These are phyloP conservation scores for Plasmodium fragile DNA, from an alignment of 169 alveolate species.

Conservation along the genomic window DNA sequence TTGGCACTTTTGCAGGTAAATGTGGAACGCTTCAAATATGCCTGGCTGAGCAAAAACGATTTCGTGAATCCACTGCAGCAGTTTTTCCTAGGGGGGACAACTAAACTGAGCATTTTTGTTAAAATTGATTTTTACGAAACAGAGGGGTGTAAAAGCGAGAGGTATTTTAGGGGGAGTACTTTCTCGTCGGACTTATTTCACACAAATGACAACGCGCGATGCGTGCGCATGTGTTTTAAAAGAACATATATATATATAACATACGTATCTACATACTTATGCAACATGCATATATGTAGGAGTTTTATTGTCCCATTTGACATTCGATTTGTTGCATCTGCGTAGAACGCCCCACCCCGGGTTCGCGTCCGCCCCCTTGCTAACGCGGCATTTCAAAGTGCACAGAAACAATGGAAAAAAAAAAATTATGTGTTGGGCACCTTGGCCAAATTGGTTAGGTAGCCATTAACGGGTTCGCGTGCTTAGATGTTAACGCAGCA, in stretches of 20 bases:
- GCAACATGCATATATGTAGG: background rate
- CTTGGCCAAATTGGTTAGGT: background rate
- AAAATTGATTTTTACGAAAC: background rate
- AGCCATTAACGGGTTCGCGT: background rate
- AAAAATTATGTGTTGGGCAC: background rate
- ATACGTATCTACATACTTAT: background rate
- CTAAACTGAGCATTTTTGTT: conserved; percentile 34
- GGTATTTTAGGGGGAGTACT: background rate
- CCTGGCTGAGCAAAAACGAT: conserved; percentile 5
- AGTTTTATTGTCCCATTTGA: background rate
- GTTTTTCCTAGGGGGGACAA: conserved; percentile 5
- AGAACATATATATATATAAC: background rate
- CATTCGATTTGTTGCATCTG: background rate
- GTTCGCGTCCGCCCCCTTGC: background rate
- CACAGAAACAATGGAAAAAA: background rate
- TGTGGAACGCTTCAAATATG: background rate
- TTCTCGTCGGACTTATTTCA: background rate
- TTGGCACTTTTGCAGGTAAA: background rate
- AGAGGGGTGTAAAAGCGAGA: background rate
- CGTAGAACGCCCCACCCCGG: background rate
- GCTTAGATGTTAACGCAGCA: background rate
- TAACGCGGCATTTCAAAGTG: background rate
- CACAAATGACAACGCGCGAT: background rate
- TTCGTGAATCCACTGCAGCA: conserved; percentile 21
- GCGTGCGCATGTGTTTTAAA: background rate